A percentile compares a stretch with the other conserved stretches of the same genome.
Conservation (phyloP, 306 rosid genomes). For the Fragaria nilgerrensis region DNA sequence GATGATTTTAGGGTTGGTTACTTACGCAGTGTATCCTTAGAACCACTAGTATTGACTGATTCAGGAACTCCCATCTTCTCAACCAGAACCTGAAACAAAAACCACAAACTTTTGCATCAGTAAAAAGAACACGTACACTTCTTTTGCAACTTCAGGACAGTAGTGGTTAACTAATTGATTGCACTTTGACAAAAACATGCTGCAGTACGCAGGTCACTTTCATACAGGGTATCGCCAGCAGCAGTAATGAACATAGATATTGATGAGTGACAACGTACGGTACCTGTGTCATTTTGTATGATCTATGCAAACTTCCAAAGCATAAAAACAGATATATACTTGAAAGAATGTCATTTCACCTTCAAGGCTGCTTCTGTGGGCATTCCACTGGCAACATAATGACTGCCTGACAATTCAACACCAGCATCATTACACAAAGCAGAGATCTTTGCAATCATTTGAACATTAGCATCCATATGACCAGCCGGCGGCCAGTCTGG, state of each 20-base stretch:
- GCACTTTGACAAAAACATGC: background rate
- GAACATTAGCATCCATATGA: conserved; percentile 59
- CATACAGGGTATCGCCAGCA: background rate
- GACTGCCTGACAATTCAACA: conserved; percentile 44
- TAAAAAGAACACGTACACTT: background rate
- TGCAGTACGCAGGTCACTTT: background rate
- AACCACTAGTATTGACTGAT: conserved; percentile 27
- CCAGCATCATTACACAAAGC: conserved; percentile 74
- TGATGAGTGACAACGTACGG: background rate
- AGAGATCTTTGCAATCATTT: conserved; percentile 62
- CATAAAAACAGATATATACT: background rate
- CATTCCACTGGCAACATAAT: conserved; percentile 57
- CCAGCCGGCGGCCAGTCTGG: conserved; percentile 49
- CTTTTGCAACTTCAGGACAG: background rate
- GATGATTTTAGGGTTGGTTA: conserved; percentile 8
- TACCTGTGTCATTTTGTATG: background rate
- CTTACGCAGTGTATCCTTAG: conserved; percentile 50
- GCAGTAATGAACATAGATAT: background rate
- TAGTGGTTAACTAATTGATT: background rate
- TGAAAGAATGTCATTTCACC: conserved; percentile 22
- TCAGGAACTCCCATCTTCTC: conserved; percentile 84
- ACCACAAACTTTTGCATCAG: background rate
- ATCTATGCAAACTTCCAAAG: background rate
- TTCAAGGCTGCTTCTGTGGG: conserved; percentile 78
- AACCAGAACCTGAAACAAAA: conserved; percentile 54